These are phyloP conservation scores for Phytophthora cactorum DNA, from an alignment of 352 stramenopile species.

Conservation along the genomic window DNA sequence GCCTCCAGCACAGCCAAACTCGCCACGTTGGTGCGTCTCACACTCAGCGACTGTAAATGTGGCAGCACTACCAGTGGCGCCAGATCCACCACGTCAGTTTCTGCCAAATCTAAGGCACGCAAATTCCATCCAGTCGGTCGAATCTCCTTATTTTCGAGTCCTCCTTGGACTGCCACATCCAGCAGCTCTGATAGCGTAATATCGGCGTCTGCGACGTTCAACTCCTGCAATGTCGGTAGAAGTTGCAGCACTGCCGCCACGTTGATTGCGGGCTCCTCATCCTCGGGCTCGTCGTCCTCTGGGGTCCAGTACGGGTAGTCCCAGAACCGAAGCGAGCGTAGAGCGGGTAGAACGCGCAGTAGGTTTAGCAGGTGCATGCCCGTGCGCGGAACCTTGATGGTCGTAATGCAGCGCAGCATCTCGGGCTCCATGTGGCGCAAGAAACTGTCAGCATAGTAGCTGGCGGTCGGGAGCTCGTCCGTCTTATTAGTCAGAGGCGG, in stretches of 20 bases:
- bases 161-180: slow-evolving; percentile 7
- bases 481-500: slow-evolving; percentile 17
- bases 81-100: slow-evolving; percentile 44
- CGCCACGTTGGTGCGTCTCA: slow-evolving; percentile 41
- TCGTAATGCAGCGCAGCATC: slow-evolving; percentile 38
- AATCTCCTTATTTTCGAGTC: neutral
- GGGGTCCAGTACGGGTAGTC: slow-evolving; percentile 46
- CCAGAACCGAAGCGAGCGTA: slow-evolving; percentile 48
- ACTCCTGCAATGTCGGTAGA: slow-evolving; percentile 38
- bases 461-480: slow-evolving; percentile 27
- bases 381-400: slow-evolving; percentile 42
- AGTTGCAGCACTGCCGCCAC: slow-evolving; percentile 42
- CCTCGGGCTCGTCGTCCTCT: slow-evolving; percentile 22
- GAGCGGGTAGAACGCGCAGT: slow-evolving; percentile 37
- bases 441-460: slow-evolving; percentile 49
- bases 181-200: slow-evolving; percentile 38
- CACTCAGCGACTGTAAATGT: slow-evolving; percentile 42
- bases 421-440: slow-evolving; percentile 36
- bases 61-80: slow-evolving; percentile 33
- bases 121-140: slow-evolving; percentile 16
- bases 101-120: slow-evolving; percentile 36
- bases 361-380: slow-evolving; percentile 50
- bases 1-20: slow-evolving; percentile 37
- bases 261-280: slow-evolving; percentile 45
- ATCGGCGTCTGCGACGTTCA: slow-evolving; percentile 46